Base-by-base conservation (phyloP, 768 basidiomycete species). In the Mycena leptocephala region DNA sequence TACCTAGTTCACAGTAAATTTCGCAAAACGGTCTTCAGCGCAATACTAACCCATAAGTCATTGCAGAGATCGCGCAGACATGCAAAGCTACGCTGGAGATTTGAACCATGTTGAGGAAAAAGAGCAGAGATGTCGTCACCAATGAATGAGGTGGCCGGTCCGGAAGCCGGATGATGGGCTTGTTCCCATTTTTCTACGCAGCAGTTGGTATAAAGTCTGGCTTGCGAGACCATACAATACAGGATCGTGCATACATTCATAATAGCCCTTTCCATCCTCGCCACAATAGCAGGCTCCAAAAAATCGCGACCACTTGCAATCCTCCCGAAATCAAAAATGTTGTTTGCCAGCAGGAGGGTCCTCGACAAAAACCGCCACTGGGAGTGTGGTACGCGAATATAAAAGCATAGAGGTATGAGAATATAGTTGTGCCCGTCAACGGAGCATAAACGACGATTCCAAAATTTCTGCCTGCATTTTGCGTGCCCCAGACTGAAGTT, bases 361-460 rank as follows among this genome's bases (percentile, higher is more conserved):
- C 95, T 53, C 81, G 80, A 78, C 95, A 96, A 4, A 92, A 83
- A 30, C 77, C 83, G 28, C 82, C 86, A n/a, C 81, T 84, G 5
- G 81, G 55, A 11, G 89, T 86, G 73, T 92, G 90, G 3, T 88
- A 83, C 5, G 88, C 89, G 8, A 93, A 89, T 59, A 95, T 80
- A 77, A 93, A 91, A 18, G 95, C 95, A 75, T 95, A 96, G 0
- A 96, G 81, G 82, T 95, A 96, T 3, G 95, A 95, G 82, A 95
- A 96, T 0, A 92, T 41, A 2, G 94, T 91, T 0, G 95, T 95
- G 7, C 95, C 95, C 30, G 92, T 82, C 82, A 96, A 94, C 6
- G 95, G 93, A 0, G 95, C 92, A 78, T 95, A 95, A 61, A 93
- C 91, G 70, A 95, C 80, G 43, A 95, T 83, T 30, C 95, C 95